phyloP scores from a whole-genome alignment of 2,329 filamentous ascomycete species.

The Aspergillus sp. region DNA sequence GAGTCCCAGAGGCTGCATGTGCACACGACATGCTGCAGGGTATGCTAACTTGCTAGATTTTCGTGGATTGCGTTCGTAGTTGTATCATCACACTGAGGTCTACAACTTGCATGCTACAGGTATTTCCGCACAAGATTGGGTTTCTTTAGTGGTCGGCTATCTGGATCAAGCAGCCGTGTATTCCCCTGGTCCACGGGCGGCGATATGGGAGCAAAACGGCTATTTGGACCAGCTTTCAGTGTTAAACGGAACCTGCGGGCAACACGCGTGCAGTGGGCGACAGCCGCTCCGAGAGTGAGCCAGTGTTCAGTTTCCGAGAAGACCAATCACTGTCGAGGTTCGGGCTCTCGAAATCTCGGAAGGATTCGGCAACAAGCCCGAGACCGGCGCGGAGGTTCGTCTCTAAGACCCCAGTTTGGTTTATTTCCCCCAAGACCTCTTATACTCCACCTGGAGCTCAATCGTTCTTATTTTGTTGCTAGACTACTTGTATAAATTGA shows the following conservation, averaged over 20 bases:
- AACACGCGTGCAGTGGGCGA: not conserved
- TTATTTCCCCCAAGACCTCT: not conserved
- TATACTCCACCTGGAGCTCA: not conserved
- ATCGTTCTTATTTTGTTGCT: not conserved
- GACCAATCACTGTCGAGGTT: constrained; percentile 11
- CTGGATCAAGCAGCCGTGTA: not conserved
- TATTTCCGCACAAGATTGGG: not conserved
- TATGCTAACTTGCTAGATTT: not conserved
- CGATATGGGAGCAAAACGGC: not conserved
- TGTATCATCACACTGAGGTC: not conserved
- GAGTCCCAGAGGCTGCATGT: not conserved
- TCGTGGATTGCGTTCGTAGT: not conserved
- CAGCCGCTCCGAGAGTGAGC: not conserved
- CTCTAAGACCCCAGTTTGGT: constrained; percentile 3
- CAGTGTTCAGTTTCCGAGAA: constrained; percentile 15
- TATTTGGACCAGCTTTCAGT: not conserved
- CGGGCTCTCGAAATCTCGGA: constrained; percentile 4
- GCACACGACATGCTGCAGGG: not conserved
- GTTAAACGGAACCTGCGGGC: not conserved
- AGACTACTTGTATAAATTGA: not conserved
- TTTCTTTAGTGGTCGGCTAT: not conserved
- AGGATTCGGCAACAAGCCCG: constrained; percentile 14
- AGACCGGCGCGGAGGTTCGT: constrained; percentile 12
- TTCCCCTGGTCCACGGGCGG: not conserved
- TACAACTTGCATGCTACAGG: not conserved